phyloP scores from a whole-genome alignment of 768 basidiomycete genomes.

The Guyanaporus albipodus region DNA sequence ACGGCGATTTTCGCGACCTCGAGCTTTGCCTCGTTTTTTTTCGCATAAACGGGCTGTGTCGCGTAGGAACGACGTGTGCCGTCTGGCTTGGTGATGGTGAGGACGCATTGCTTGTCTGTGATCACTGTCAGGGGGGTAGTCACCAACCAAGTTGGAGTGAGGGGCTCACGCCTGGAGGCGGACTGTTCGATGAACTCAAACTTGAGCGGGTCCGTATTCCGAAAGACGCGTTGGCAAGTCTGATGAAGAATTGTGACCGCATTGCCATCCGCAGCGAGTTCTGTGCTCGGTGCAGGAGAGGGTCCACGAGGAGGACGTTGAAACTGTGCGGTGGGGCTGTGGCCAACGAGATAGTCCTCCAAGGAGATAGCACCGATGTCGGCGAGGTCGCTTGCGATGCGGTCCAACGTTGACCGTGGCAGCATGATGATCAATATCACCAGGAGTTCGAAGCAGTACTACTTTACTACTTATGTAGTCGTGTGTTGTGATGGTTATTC shows the following conservation, averaged over 20 bases:
- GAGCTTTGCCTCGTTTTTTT: constrained; percentile 51
- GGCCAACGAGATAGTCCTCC: constrained; percentile 23
- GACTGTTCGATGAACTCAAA: constrained; percentile 47
- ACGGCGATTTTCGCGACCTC: constrained; percentile 52
- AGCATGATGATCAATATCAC: too few species aligned
- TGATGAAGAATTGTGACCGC: constrained; percentile 39
- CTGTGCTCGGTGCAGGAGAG: constrained; percentile 1
- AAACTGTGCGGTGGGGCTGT: neutral
- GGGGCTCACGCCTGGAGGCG: constrained; percentile 33
- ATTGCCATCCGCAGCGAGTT: constrained; percentile 13
- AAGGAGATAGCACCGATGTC: constrained; percentile 28
- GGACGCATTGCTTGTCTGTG: constrained; percentile 55
- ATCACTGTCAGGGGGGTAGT: constrained; percentile 6
- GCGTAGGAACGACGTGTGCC: constrained; percentile 51
- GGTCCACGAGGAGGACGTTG: too few species aligned
- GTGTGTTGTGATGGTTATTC: neutral
- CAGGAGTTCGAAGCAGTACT: too few species aligned
- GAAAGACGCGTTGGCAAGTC: constrained; percentile 40
- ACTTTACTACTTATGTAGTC: too few species aligned
- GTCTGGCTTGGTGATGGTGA: constrained; percentile 56
- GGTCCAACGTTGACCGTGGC: too few species aligned
- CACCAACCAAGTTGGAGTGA: too few species aligned
- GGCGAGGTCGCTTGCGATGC: constrained; percentile 25
- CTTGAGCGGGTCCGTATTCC: constrained; percentile 38
- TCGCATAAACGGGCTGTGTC: constrained; percentile 41